These are phyloP conservation scores for Cytospora schulzeri DNA, from an alignment of 2,329 filamentous ascomycete species.

Conservation along the genomic window DNA sequence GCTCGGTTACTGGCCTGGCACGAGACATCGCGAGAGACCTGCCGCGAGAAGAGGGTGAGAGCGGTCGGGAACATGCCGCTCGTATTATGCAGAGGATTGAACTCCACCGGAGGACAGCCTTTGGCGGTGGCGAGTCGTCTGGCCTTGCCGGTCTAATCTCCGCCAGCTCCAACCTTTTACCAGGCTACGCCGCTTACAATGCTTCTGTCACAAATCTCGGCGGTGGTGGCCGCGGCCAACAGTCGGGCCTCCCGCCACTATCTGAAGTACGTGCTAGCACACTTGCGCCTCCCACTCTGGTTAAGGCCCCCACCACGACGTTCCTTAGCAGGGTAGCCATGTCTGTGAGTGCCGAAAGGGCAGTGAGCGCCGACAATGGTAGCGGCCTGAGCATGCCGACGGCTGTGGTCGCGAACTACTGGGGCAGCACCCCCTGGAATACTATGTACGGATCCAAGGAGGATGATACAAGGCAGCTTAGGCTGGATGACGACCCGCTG, in stretches of 20 bases:
- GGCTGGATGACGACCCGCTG: constrained; percentile 40
- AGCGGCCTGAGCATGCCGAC: constrained; percentile 74
- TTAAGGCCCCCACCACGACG: constrained; percentile 80
- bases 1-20: constrained; percentile 57
- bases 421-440: constrained; percentile 84
- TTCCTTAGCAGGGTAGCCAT: constrained; percentile 86
- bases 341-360: constrained; percentile 75
- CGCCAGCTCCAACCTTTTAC: constrained; percentile 77
- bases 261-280: constrained; percentile 57
- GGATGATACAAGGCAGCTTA: constrained; percentile 31
- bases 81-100: constrained; percentile 93
- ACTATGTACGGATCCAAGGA: constrained; percentile 37
- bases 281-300: constrained; percentile 80
- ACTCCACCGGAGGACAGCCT: constrained; percentile 77
- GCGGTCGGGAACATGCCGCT: constrained; percentile 76
- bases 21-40: constrained; percentile 51
- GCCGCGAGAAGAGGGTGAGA: constrained; percentile 68
- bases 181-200: constrained; percentile 50
- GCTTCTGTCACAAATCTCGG: constrained; percentile 33
- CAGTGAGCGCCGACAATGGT: constrained; percentile 59
- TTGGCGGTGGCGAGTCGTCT: constrained; percentile 51
- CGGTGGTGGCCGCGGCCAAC: constrained; percentile 38
- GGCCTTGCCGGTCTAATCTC: constrained; percentile 87
- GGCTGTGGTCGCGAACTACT: constrained; percentile 88
- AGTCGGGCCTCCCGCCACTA: constrained; percentile 40